Conservation (phyloP, 148 eudicot species). For the Beta vulgaris region DNA sequence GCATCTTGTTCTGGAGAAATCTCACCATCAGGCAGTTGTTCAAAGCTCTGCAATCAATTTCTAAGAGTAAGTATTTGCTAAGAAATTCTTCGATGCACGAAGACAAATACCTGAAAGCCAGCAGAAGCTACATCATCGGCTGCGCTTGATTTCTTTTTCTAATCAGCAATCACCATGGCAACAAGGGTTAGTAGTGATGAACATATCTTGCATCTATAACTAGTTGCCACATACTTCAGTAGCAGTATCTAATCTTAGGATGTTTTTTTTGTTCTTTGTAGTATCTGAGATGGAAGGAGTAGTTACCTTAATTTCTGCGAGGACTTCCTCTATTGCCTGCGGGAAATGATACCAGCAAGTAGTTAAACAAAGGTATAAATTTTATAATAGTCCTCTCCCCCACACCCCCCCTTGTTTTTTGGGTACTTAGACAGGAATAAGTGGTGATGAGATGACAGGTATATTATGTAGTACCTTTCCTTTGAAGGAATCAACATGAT, state of each 20-base stretch:
- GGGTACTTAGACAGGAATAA: too few species aligned
- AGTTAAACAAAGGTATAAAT: not conserved
- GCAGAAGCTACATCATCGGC: slow-evolving; percentile 31
- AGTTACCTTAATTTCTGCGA: slow-evolving; percentile 32
- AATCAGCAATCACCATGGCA: not conserved
- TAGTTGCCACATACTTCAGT: too few species aligned
- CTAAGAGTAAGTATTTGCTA: not conserved
- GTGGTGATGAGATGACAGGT: too few species aligned
- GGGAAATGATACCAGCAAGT: not conserved
- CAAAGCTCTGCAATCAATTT: slow-evolving; percentile 15
- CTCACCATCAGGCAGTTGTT: slow-evolving; percentile 23
- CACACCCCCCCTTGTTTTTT: too few species aligned
- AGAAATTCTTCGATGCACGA: not conserved
- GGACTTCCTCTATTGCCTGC: slow-evolving; percentile 33
- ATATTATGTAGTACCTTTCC: slow-evolving; percentile 9
- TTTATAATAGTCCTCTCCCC: too few species aligned
- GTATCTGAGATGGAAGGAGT: not conserved
- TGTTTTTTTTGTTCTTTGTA: too few species aligned
- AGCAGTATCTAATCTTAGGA: too few species aligned
- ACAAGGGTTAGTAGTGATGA: not conserved
- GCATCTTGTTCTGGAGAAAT: not conserved
- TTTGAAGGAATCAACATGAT: slow-evolving; percentile 27
- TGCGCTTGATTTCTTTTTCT: slow-evolving; percentile 30
- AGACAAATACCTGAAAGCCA: slow-evolving; percentile 24
- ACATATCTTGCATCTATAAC: not conserved